phyloP scores from a whole-genome alignment of 371 early-diverging fungal species.

The Dinochytrium kinnereticum region DNA sequence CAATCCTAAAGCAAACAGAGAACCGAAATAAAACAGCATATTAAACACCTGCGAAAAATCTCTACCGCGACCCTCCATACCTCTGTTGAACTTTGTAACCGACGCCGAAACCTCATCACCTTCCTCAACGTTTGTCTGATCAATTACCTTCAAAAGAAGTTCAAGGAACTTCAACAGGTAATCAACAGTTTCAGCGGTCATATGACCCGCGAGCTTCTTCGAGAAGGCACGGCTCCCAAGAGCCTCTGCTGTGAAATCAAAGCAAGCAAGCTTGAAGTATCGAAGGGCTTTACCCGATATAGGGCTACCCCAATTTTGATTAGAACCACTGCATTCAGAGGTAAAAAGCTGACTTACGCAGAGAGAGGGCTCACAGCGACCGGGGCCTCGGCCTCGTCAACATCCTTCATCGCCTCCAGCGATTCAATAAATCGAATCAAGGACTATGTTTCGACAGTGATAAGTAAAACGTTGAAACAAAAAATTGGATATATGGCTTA shows the following conservation, averaged over 20 bases:
- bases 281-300: constrained; percentile 68
- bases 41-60: too few species aligned
- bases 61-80: not conserved
- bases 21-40: too few species aligned
- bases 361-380: not conserved
- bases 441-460: not conserved
- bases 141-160: constrained; percentile 19
- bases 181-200: constrained; percentile 41
- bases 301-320: not conserved
- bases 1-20: constrained; percentile 1
- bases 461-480: not conserved
- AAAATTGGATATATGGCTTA: constrained; percentile 32
- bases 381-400: not conserved
- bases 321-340: not conserved
- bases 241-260: constrained; percentile 71
- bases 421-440: not conserved
- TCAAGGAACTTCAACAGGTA: constrained; percentile 59
- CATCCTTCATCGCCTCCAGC: not conserved
- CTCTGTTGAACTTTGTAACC: constrained; percentile 11
- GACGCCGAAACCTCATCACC: not conserved
- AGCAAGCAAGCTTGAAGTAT: constrained; percentile 74
- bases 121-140: not conserved
- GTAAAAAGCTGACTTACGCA: not conserved
- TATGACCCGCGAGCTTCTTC: constrained; percentile 56
- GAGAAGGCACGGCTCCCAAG: constrained; percentile 70